Evolutionary conservation across 176 grass and related monocot genomes (phyloP), one percentile per base, ranked within the genome.

Genomic region (Calamus simplicifolius): DNA sequence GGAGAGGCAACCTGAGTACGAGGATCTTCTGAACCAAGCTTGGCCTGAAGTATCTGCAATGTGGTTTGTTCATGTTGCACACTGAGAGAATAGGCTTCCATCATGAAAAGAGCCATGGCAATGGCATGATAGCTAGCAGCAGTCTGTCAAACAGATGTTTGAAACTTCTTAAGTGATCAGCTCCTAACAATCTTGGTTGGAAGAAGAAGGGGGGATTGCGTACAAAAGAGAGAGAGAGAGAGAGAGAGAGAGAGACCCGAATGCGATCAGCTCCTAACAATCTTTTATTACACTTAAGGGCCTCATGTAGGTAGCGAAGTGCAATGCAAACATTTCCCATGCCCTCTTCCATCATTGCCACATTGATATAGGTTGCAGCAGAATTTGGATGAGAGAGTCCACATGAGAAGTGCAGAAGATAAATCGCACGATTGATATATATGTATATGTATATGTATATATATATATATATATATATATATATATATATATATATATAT

Each of bases 291-390:
- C 94, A 98, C 56, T 98, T 98, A 38, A 98, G 85, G 7, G 94
- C 94, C 75, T 98, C 94, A 78, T 98, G 94, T 59, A 98, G 83
- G 67, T 98, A 98, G 25, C 94, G 81, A 58, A 98, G 88, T 59
- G 94, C 94, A 79, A 92, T 76, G 74, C 93, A 67, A 74, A 98
- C 94, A 83, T 98, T 98, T 75, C 94, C 88, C 85, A 98, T 83
- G 72, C 94, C 88, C 85, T 98, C 94, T 78, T 98, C 94, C 94
- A 98, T 98, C 94, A 98, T 93, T 78, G 94, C 94, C 67, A 93
- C 85, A 79, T 98, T 98, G 85, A 98, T 98, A 67, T 98, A 98
- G 25, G 94, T 98, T 58, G 94, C 94, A 71, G 94, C 94, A 75
- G 94, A 98, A 85, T 98, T 98, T 17, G 94, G 94, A 64, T 98